Base-by-base conservation (phyloP, 2,329 filamentous ascomycete genomes). In the Lasiodiplodia sp. region DNA sequence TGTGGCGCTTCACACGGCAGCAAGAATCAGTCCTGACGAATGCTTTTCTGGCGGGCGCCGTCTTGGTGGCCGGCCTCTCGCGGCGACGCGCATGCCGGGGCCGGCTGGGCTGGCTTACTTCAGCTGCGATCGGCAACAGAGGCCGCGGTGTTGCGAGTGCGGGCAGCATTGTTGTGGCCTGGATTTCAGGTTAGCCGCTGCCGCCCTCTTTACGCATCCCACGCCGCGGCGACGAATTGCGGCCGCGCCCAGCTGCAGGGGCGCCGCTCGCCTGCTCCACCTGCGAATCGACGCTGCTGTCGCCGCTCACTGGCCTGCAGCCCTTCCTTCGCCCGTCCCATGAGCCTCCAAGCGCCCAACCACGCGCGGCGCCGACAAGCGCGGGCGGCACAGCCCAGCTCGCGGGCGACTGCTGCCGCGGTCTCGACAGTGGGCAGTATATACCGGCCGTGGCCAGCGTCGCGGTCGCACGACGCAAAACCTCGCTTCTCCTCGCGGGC, bases 341-440 rank as follows among this genome's bases (percentile, higher is more conserved):
- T 49, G 38, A 64, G 60, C 60, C 44, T 38, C 44, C 60, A 68
- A 68, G 66, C 66, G 56, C 57, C 66, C 47, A 63, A 66, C 44
- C 60, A 64, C 23, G 40, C 60, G 58, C 37, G 60, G 60, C 60
- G 47, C 62, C 47, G 47, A 38, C 62, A 31, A 21, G 44, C 44
- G 44, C 44, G 44, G 49, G 58, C 57, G 57, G 57, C 57, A 60
- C 57, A 60, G 57, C 57, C 57, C 57, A 60, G 57, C 57, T 60
- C 38, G 57, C 57, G 57, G 37, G 57, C 7, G 57, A 49, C 21
- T 31, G 38, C 16, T 25, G 34, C 37, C 37, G 56, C 18, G 11
- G 21, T 21, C 21, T 21, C n/a, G n/a, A 8, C 8, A 25, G 21
- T 25, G 52, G 18, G 58, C 58, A 62, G 40, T 64, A 64, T 64